Base-by-base conservation (phyloP, 1,284 basidiomycete genomes). In the Caloboletus firmus region DNA sequence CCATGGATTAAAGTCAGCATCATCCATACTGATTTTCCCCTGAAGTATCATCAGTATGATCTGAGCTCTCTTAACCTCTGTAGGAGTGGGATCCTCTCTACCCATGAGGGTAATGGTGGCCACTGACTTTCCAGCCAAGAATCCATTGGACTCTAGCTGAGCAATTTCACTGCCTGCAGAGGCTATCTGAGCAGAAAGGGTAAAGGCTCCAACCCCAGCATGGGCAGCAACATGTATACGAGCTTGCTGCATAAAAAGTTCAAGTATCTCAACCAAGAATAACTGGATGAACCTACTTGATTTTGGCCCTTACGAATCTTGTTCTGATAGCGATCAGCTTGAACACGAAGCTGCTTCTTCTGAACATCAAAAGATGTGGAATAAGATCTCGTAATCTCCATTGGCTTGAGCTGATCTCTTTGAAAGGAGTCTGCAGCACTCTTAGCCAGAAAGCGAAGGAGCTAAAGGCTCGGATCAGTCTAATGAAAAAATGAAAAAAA, bases 1-100 rank as follows among this genome's bases (percentile, higher is more conserved):
- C 78, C 83, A 89, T 5, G 83, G 79, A 57, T 76, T 84, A 22
- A 74, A 64, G 37, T 78, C 64, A 22, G 80, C 54, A 12, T 70
- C 63, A 26, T 66, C 52, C 41, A 51, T 10, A 45, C 44, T 51
- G 2, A 68, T 41, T 7, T 60, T 58, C 4, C 81, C 80, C 61
- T 87, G 83, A 4, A 88, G 72, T 40, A 78, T 71, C 18, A 67
- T 69, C 5, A 83, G 76, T 22, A 86, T 60, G 17, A 74, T 67
- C 0, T 68, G 63, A 1, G 74, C 74, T 31, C 79, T 75, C 47
- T 76, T 70, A 7, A 64, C 63, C 54, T 85, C 83, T 32, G 84
- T 82, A 20, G 58, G 61, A 6, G 85, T 87, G 9, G 77, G 78
- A 24, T 71, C 75, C 40, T 79, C 82, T 36, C 72, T 75, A 1